Evolutionary conservation across 2,329 filamentous ascomycete species (phyloP).

Genomic region (Aspergillus fischeri): DNA sequence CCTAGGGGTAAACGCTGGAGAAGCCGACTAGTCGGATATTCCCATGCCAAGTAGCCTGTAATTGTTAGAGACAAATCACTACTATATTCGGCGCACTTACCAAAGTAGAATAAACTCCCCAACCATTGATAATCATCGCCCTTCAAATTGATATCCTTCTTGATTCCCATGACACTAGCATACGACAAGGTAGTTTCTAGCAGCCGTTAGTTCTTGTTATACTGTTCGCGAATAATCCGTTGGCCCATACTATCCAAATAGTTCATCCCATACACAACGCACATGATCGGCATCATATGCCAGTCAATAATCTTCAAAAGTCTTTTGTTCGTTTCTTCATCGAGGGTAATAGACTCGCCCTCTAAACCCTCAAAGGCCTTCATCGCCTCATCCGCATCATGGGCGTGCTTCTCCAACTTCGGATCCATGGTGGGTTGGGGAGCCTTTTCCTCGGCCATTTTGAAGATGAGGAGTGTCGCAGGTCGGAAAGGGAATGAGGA

Average conservation of each 20-base stretch:
- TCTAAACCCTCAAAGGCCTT: conserved; percentile 50
- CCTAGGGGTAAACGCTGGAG: conserved; percentile 62
- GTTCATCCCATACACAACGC: conserved; percentile 56
- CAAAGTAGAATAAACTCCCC: conserved; percentile 50
- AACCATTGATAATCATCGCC: conserved; percentile 51
- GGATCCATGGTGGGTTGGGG: conserved; percentile 16
- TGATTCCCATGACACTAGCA: conserved; percentile 52
- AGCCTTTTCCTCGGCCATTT: conserved; percentile 39
- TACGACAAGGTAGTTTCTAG: conserved; percentile 49
- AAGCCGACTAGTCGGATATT: conserved; percentile 63
- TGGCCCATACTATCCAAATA: conserved; percentile 47
- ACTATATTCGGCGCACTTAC: conserved; percentile 17
- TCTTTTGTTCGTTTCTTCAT: conserved; percentile 55
- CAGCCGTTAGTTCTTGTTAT: not conserved
- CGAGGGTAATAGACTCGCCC: conserved; percentile 51
- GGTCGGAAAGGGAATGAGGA: not conserved
- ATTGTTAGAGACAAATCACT: conserved; percentile 1
- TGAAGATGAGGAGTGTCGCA: not conserved
- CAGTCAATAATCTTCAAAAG: conserved; percentile 59
- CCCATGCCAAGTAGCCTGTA: conserved; percentile 51
- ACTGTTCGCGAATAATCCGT: not conserved
- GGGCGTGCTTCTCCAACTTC: conserved; percentile 48
- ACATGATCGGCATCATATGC: conserved; percentile 59
- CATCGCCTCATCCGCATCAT: conserved; percentile 59
- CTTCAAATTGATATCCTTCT: conserved; percentile 41